Conservation (phyloP, 768 basidiomycete genomes). For the Lactarius sp. region DNA sequence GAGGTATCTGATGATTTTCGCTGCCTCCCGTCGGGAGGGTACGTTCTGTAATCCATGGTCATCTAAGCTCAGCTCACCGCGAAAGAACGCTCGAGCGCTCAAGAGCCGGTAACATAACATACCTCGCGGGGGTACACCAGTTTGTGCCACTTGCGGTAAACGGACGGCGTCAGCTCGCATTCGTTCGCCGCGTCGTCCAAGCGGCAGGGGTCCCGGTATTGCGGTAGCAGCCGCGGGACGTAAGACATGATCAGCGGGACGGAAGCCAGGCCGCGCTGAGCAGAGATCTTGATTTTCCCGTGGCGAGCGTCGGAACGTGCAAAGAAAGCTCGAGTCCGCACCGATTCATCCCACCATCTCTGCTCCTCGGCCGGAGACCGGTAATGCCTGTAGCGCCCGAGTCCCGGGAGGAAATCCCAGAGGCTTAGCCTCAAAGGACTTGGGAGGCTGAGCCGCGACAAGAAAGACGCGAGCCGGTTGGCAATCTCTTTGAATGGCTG, state of each 20-base stretch:
- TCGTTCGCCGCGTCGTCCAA: conserved; percentile 26
- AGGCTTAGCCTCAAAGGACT: conserved; percentile 5
- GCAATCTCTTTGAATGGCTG: conserved; percentile 13
- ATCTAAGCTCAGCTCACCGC: background rate
- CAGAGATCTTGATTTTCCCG: background rate
- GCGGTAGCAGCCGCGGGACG: conserved; percentile 38
- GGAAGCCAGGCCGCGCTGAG: background rate
- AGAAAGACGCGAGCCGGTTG: conserved; percentile 8
- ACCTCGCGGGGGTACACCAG: conserved; percentile 43
- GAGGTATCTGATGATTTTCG: conserved; percentile 33
- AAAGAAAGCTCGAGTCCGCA: conserved; percentile 27
- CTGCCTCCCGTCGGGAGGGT: conserved; percentile 36
- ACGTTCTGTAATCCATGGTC: conserved; percentile 30
- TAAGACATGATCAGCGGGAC: conserved; percentile 33
- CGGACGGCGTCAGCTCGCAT: conserved; percentile 33
- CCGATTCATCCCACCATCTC: conserved; percentile 33
- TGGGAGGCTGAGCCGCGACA: conserved; percentile 1
- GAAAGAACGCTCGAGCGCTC: background rate
- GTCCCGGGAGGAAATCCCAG: conserved; percentile 15
- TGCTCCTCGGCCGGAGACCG: conserved; percentile 29
- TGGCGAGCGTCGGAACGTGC: conserved; percentile 26
- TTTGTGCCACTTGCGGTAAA: conserved; percentile 44
- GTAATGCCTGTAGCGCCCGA: conserved; percentile 22
- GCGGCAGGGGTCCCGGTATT: conserved; percentile 32
- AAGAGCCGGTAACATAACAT: background rate